Percentiles rank a stretch among this genome's conserved stretches.
phyloP scores from a whole-genome alignment of 768 basidiomycete species.

The Pisolithus orientalis region DNA sequence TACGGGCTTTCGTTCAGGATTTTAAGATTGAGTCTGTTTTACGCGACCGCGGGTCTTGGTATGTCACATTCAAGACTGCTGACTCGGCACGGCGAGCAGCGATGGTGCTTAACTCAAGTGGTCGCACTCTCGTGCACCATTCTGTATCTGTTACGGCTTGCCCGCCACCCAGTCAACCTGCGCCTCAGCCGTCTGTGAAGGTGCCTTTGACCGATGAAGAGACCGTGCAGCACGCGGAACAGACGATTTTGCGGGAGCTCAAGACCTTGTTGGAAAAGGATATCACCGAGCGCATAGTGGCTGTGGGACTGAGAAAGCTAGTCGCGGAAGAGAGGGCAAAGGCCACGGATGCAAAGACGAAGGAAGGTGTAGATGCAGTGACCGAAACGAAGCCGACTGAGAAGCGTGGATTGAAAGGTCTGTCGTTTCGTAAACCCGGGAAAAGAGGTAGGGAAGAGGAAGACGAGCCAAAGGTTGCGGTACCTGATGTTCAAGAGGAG shows the following conservation, averaged over 20 bases:
- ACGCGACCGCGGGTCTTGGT: conserved; percentile 66
- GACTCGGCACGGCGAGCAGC: conserved; percentile 62
- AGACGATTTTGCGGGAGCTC: conserved; percentile 54
- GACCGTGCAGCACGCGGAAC: conserved; percentile 49
- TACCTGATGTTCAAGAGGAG: conserved; percentile 16
- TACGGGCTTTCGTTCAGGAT: conserved; percentile 59
- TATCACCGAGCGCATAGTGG: conserved; percentile 55
- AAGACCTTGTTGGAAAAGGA: conserved; percentile 54
- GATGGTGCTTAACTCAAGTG: conserved; percentile 49
- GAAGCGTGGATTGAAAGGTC: conserved; percentile 36
- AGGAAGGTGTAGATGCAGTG: conserved; percentile 26
- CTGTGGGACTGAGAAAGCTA: conserved; percentile 44
- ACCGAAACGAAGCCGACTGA: conserved; percentile 44
- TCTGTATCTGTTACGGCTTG: conserved; percentile 49
- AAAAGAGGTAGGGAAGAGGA: conserved; percentile 35
- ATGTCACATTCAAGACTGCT: conserved; percentile 67
- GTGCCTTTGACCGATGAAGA: conserved; percentile 48
- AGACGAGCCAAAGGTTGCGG: conserved; percentile 10
- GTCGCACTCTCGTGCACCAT: conserved; percentile 52
- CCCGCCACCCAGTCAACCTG: conserved; percentile 29
- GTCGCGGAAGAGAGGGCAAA: conserved; percentile 48
- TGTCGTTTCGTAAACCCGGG: conserved; percentile 40
- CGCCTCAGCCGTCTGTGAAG: conserved; percentile 30
- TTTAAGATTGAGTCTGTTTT: conserved; percentile 73
- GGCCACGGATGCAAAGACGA: conserved; percentile 20